Evolutionary conservation across 2,329 filamentous ascomycete species (phyloP).

Genomic region (Byssochlamys sp.): DNA sequence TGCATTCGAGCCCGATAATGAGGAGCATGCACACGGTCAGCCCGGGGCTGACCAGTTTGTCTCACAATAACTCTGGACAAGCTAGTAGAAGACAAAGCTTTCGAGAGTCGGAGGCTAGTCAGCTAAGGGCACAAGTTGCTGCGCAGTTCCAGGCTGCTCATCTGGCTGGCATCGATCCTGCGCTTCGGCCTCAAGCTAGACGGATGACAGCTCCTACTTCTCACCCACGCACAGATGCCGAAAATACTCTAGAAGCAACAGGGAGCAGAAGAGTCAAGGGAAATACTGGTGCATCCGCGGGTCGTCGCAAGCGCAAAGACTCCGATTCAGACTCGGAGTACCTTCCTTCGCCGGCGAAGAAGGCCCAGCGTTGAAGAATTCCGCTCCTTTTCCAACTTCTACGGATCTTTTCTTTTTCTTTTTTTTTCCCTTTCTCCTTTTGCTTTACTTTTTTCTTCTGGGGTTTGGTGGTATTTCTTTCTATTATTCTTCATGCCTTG

Average conservation of each 20-base stretch:
- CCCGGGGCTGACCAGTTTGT: background rate
- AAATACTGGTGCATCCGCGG: background rate
- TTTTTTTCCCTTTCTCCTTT: background rate
- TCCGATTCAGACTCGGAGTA: slow-evolving; percentile 4
- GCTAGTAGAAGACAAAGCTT: background rate
- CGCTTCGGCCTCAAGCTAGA: background rate
- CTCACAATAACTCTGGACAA: background rate
- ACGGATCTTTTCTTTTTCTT: background rate
- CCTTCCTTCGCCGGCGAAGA: slow-evolving; percentile 3
- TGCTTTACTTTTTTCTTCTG: background rate
- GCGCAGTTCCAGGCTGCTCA: background rate
- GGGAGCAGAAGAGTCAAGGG: background rate
- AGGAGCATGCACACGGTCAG: background rate
- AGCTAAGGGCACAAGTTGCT: background rate
- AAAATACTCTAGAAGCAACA: background rate
- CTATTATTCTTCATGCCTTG: background rate
- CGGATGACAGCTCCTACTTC: background rate
- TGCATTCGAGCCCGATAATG: background rate
- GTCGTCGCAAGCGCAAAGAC: slow-evolving; percentile 4
- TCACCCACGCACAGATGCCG: background rate
- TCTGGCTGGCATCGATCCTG: background rate
- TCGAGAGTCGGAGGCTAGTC: background rate
- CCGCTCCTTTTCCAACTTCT: too few relatives aligned
- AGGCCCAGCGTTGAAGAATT: background rate
- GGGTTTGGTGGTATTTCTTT: background rate